Evolutionary conservation across 371 early-diverging fungal species (phyloP), one percentile per base, ranked within the genome.

Genomic region (Lichtheimia ornata): DNA sequence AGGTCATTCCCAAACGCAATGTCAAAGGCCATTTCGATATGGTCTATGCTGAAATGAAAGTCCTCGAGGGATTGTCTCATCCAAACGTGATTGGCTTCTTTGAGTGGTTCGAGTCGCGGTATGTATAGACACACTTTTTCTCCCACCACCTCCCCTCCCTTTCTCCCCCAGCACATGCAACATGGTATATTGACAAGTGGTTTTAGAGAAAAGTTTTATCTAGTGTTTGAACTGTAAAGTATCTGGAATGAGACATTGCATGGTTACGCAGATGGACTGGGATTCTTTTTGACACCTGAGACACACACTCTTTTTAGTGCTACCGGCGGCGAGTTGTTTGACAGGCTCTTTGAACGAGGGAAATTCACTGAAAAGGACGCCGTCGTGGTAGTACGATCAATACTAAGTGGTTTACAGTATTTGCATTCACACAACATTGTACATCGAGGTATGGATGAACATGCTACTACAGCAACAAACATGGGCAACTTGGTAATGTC

Each of bases 241-340:
- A n/a, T 56, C 43, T 56, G 15, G 22, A 24, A n/a, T 27, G 28
- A 54, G 41, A 28, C 12, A 35, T 35, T 35, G 35, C 35, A 27
- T 35, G 54, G n/a, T 40, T 52, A 41, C 50, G 35, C 35, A 35
- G 35, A 20, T 30, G 27, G 43, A 30, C 28, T n/a, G 12, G 12
- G 15, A 25, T 47, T 4, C 30, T 27, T 24, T 17, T 25, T 18
- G 41, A 27, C 18, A 18, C 18, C 12, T 17, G 41, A 44, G 27
- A 54, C 45, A 53, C 35, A 22, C 25, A 28, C 58, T 11, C 30
- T 24, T 42, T 58, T 22, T 53, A 85, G 86, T 15, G 91, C 87
- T 24, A 85, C 87, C 40, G 97, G 96, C 47, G 96, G 96, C 45
- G 96, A 96, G 70, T 77, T 97, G 50, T 96, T 97, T 75, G 92